Base-by-base conservation (phyloP, 106 monocot species). In the Dioscorea zingiberensis region DNA sequence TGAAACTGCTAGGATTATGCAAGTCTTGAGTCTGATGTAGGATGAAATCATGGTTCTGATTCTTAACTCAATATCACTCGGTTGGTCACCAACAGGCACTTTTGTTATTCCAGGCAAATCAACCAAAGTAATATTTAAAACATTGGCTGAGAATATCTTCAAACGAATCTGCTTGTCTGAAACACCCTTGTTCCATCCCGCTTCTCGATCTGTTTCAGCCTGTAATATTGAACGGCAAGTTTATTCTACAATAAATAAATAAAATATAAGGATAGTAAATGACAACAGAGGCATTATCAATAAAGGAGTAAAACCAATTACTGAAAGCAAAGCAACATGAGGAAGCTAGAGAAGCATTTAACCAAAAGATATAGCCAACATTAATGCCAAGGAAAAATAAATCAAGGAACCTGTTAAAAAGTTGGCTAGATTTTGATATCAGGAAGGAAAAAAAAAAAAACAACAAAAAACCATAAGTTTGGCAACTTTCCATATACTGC, bases 81-180 rank as follows among this genome's bases (percentile, higher is more conserved):
- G 95, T 71, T 91, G 91, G 64, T 95, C 95, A 62, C 91, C 95
- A 63, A 94, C 94, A 46, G 94, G 94, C 3, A 94, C 94, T 73
- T 85, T 95, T 25, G 95, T 95, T 58, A 95, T 95, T 79, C 95
- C 95, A 66, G 91, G 95, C 60, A 95, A 83, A 83, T 91, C 95
- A 49, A 91, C 95, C 44, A 91, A 65, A 22, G 94, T 90, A 10
- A 95, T 95, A 67, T 91, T 91, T 13, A 95, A 72, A 76, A 91
- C 95, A 85, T 91, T 95, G 66, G 95, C 88, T 28, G 95, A 95
- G 68, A 81, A 95, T 27, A 91, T 88, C 69, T 91, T 95, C 58
- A 95, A 66, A 48, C 90, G 84, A 64, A 95, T 87, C 63, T 90
- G 94, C 73, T 87, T 90, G 63, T 94, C 94, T 55, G 94, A 94